phyloP scores from a whole-genome alignment of 1,284 basidiomycete genomes.

The Ceratobasidium theobromae region DNA sequence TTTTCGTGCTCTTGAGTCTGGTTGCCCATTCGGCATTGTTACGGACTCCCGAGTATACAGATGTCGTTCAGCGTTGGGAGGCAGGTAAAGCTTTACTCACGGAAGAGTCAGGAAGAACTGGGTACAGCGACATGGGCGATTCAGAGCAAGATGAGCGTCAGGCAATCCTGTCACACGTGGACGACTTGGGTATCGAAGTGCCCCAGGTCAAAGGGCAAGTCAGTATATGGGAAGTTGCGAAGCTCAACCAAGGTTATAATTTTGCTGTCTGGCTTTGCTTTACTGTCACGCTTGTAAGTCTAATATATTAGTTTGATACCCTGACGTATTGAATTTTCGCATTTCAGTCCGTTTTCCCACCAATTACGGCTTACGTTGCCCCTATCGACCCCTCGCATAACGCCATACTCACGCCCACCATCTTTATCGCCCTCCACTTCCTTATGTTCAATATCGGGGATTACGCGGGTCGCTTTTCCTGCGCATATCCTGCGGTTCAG shows the following conservation, averaged over 20 bases:
- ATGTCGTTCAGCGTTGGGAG: conserved; percentile 29
- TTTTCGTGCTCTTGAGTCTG: conserved; percentile 15
- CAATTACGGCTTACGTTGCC: conserved; percentile 28
- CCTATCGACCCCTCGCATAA: conserved; percentile 42
- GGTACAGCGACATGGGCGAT: conserved; percentile 23
- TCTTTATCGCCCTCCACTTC: conserved; percentile 47
- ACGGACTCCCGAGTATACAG: conserved; percentile 20
- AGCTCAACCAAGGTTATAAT: conserved; percentile 44
- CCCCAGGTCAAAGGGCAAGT: conserved; percentile 43
- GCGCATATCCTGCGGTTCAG: conserved; percentile 21
- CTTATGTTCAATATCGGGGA: conserved; percentile 45
- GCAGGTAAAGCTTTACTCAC: conserved; percentile 22
- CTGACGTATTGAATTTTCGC: too few relatives aligned
- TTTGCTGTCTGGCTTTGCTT: conserved; percentile 46
- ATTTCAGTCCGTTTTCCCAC: conserved; percentile 29
- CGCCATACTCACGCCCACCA: conserved; percentile 41
- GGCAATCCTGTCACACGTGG: conserved; percentile 34
- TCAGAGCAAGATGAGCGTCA: conserved; percentile 31
- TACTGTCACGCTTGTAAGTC: conserved; percentile 41
- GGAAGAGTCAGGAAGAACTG: conserved; percentile 15
- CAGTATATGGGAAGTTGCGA: conserved; percentile 33
- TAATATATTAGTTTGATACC: neutral
- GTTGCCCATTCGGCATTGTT: conserved; percentile 24
- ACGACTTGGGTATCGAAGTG: conserved; percentile 36
- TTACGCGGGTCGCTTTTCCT: conserved; percentile 15